Percentiles rank a stretch among this genome's conserved stretches.
Conservation (phyloP, 164 flowering plant species). For the grape (Vitis vinifera) region DNA sequence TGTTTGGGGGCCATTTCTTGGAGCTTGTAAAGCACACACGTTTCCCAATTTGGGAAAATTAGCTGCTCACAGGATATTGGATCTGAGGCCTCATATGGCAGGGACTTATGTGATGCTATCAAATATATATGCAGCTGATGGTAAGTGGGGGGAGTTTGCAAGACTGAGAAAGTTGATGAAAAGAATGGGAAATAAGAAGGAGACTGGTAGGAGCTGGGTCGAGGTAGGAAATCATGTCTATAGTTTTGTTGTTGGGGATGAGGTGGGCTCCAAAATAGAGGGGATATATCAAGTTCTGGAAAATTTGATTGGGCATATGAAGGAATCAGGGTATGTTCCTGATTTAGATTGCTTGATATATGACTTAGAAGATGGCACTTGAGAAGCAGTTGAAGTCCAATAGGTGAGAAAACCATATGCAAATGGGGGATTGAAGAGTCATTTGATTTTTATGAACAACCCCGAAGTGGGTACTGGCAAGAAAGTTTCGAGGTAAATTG, state of each 20-base stretch:
- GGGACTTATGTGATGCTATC: constrained; percentile 60
- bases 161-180: constrained; percentile 58
- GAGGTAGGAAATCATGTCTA: constrained; percentile 55
- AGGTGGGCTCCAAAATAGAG: constrained; percentile 38
- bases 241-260: constrained; percentile 70
- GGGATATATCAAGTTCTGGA: constrained; percentile 45
- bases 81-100: constrained; percentile 46
- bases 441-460: too few relatives aligned
- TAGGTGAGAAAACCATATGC: neutral
- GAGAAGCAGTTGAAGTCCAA: constrained; percentile 4
- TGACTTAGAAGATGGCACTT: constrained; percentile 39
- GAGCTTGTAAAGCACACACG: constrained; percentile 75
- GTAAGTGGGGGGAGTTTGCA: constrained; percentile 73
- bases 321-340: constrained; percentile 42
- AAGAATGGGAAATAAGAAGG: constrained; percentile 51
- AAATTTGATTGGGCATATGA: constrained; percentile 43
- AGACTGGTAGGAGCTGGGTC: constrained; percentile 85
- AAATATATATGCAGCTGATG: constrained; percentile 72
- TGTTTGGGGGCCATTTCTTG: constrained; percentile 88
- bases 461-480: too few relatives aligned
- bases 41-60: constrained; percentile 48
- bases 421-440: too few relatives aligned
- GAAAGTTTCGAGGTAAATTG: too few relatives aligned
- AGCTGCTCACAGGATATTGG: constrained; percentile 47
- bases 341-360: constrained; percentile 30